Percentiles rank a stretch among this genome's conserved stretches.
These are phyloP conservation scores for Claviceps cyperi DNA, from an alignment of 2,329 filamentous ascomycete genomes.

Conservation along the genomic window DNA sequence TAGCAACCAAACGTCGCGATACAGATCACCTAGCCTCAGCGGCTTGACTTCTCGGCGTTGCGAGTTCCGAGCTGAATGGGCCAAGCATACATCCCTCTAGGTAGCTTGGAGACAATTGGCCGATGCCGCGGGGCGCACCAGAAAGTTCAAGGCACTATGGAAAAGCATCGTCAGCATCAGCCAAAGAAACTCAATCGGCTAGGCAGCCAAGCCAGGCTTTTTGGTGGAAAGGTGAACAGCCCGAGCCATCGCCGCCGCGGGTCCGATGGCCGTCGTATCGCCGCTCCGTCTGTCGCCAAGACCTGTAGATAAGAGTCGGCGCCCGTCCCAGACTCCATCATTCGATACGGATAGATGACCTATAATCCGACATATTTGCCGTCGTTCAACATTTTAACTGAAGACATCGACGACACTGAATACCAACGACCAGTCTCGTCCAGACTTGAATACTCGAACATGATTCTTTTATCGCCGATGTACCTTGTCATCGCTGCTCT, in stretches of 20 bases:
- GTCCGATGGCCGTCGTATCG: not conserved
- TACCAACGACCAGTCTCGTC: not conserved
- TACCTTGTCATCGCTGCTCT: conserved; percentile 13
- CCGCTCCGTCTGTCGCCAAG: not conserved
- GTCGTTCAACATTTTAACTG: not conserved
- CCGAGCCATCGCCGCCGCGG: not conserved
- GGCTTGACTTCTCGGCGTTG: not conserved
- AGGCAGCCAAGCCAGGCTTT: not conserved
- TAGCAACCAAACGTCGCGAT: not conserved
- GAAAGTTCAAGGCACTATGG: not conserved
- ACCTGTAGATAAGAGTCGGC: not conserved
- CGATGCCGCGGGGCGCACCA: not conserved
- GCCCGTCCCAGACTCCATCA: not conserved
- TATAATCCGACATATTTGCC: not conserved
- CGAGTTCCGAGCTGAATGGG: not conserved
- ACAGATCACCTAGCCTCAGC: not conserved
- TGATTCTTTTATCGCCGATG: conserved; percentile 16
- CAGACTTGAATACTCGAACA: not conserved
- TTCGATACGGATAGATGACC: not conserved
- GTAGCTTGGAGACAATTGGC: not conserved
- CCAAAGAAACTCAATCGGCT: not conserved
- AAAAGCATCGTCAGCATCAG: not conserved
- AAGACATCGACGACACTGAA: not conserved
- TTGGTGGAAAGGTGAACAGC: not conserved
- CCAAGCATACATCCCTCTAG: too few species aligned